Conservation (phyloP, 108 stramenopile genomes). For the Skeletonema grethae region DNA sequence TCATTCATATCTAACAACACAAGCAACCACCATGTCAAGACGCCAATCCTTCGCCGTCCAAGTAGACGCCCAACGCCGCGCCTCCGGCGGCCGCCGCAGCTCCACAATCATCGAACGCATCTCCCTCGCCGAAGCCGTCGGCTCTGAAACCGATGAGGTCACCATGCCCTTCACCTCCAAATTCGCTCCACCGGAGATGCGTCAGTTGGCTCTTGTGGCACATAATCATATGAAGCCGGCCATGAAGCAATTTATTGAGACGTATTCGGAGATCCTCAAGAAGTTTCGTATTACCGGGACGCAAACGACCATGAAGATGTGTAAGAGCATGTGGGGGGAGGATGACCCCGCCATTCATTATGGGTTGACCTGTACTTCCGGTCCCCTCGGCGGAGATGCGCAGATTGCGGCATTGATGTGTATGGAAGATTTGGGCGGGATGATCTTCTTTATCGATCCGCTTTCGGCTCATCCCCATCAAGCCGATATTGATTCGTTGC, state of each 20-base stretch:
- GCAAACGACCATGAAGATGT: conserved; percentile 43
- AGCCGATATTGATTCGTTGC: conserved; percentile 46
- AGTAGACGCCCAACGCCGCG: too few species aligned
- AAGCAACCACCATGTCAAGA: too few species aligned
- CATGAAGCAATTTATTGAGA: conserved; percentile 41
- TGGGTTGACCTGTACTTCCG: conserved; percentile 35
- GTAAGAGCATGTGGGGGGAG: conserved; percentile 23
- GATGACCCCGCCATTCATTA: conserved; percentile 22
- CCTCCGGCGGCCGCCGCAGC: too few species aligned
- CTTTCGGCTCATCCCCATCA: conserved; percentile 41
- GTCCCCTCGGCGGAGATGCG: conserved; percentile 48
- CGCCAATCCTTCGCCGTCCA: too few species aligned
- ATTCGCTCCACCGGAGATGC: conserved; percentile 31
- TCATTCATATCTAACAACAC: too few species aligned
- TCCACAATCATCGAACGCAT: background rate
- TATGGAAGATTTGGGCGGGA: conserved; percentile 30
- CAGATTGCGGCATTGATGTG: conserved; percentile 39
- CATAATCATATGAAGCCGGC: conserved; percentile 51
- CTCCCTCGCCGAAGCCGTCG: conserved; percentile 4
- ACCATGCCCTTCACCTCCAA: conserved; percentile 10
- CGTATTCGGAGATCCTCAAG: conserved; percentile 25
- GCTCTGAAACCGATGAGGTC: background rate
- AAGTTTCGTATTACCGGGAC: conserved; percentile 46
- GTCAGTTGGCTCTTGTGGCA: conserved; percentile 37
- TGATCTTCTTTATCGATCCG: conserved; percentile 45